A percentile compares a stretch with the other conserved stretches of the same genome.
Conservation (phyloP, 805 yeast genomes). For the Starmerella powellii region DNA sequence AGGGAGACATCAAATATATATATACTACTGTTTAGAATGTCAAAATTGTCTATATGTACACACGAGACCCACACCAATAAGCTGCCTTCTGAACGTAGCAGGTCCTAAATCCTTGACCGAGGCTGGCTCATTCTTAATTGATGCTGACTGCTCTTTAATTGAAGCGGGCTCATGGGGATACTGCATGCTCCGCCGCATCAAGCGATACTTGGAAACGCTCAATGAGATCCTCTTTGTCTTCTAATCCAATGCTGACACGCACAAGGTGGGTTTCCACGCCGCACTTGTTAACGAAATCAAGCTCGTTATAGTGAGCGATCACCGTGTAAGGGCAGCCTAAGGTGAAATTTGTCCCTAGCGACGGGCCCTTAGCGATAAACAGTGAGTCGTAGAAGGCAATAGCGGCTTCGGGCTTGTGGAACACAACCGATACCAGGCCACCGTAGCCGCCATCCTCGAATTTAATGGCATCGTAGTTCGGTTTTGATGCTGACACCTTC, state of each 20-base stretch:
- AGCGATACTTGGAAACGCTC: constrained; percentile 42
- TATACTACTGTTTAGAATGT: neutral
- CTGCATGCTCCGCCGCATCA: constrained; percentile 24
- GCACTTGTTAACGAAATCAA: constrained; percentile 68
- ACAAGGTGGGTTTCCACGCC: constrained; percentile 71
- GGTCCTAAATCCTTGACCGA: neutral
- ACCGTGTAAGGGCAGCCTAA: constrained; percentile 83
- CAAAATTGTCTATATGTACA: neutral
- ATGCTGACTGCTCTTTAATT: too few species aligned
- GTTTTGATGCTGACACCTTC: constrained; percentile 37
- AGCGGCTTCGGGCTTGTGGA: constrained; percentile 53
- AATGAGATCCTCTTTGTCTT: constrained; percentile 49
- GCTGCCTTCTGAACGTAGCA: neutral
- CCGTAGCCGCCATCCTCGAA: constrained; percentile 77
- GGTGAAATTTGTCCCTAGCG: constrained; percentile 80
- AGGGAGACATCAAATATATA: constrained; percentile 10
- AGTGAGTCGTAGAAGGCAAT: constrained; percentile 60
- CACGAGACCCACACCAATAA: neutral
- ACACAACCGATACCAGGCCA: constrained; percentile 65
- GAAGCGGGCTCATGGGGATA: neutral
- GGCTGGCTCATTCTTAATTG: neutral
- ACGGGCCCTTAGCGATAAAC: constrained; percentile 72
- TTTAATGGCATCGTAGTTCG: constrained; percentile 59
- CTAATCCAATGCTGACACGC: constrained; percentile 77
- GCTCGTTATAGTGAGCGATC: constrained; percentile 70